A percentile compares a stretch with the other conserved stretches of the same genome.
Evolutionary conservation across 352 stramenopile species (phyloP).

Genomic region (Thraustochytrium striatum): DNA sequence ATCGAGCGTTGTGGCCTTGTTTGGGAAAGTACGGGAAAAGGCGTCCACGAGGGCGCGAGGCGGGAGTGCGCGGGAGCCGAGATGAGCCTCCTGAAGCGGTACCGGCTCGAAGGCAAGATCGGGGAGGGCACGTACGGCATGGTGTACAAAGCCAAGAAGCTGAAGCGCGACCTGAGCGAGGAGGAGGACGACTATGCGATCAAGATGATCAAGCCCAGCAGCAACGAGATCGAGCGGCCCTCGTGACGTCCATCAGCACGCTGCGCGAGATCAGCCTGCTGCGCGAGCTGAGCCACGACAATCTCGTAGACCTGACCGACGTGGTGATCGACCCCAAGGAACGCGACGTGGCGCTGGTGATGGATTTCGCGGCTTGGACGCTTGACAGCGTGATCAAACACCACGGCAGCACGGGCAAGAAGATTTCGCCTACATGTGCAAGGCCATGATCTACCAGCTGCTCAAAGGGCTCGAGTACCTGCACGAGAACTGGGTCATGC

Average conservation of each 20-base stretch:
- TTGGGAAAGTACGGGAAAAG: no score
- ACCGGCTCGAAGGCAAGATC: conserved; percentile 40
- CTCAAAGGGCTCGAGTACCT: conserved; percentile 87
- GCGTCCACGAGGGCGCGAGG: no score
- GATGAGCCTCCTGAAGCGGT: conserved; percentile 23
- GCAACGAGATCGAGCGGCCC: conserved; percentile 36
- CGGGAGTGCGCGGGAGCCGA: no score
- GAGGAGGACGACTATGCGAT: conserved; percentile 46
- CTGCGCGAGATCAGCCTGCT: conserved; percentile 97
- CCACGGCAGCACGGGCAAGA: conserved; percentile 19
- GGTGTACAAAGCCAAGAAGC: conserved; percentile 46
- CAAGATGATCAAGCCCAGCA: conserved; percentile 45
- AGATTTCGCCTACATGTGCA: conserved; percentile 48
- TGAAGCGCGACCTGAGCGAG: not conserved
- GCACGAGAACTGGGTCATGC: conserved; percentile 89
- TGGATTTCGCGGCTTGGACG: conserved; percentile 43
- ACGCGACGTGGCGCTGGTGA: conserved; percentile 44
- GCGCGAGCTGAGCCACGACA: conserved; percentile 92
- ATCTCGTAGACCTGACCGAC: conserved; percentile 83
- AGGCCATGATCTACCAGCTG: conserved; percentile 73
- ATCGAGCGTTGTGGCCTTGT: no score
- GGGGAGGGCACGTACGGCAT: conserved; percentile 49
- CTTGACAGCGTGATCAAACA: conserved; percentile 34
- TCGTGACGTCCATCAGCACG: conserved; percentile 55
- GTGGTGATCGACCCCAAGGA: conserved; percentile 49